Conservation (phyloP, 768 basidiomycete genomes). For the Mrakia frigida region DNA sequence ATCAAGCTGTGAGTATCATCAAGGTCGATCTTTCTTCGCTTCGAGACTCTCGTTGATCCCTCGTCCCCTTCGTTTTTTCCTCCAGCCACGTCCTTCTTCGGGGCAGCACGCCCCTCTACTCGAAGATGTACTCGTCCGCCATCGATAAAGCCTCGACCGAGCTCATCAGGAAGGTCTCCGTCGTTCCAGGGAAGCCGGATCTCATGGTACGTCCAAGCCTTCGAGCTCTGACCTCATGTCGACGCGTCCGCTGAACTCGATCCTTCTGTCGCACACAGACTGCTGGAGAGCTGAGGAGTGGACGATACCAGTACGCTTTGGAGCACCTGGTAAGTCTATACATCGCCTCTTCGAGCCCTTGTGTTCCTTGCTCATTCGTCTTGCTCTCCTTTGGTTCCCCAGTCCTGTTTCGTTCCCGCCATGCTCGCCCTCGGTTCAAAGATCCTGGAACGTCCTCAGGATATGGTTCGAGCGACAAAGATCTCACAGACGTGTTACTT, state of each 20-base stretch:
- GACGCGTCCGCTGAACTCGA: neutral
- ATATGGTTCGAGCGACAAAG: constrained; percentile 15
- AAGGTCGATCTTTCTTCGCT: neutral
- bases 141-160: neutral
- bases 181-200: constrained; percentile 15
- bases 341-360: neutral
- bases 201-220: neutral
- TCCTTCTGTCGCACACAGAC: neutral
- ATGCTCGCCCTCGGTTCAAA: constrained; percentile 20
- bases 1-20: neutral
- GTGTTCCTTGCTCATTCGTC: neutral
- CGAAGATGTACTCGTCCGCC: neutral
- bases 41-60: neutral
- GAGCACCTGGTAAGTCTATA: constrained; percentile 17
- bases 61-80: neutral
- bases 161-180: constrained; percentile 12
- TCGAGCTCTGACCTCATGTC: neutral
- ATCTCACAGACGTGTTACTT: constrained; percentile 32
- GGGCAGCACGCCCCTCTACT: neutral
- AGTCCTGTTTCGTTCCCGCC: constrained; percentile 9
- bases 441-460: constrained; percentile 17
- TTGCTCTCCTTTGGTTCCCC: neutral
- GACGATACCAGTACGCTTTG: constrained; percentile 19
- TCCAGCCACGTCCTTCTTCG: neutral
- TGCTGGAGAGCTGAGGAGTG: constrained; percentile 23